Evolutionary conservation across 2,329 filamentous ascomycete genomes (phyloP), one percentile per base, ranked within the genome.

Genomic region (Pseudogymnoascus sp.): DNA sequence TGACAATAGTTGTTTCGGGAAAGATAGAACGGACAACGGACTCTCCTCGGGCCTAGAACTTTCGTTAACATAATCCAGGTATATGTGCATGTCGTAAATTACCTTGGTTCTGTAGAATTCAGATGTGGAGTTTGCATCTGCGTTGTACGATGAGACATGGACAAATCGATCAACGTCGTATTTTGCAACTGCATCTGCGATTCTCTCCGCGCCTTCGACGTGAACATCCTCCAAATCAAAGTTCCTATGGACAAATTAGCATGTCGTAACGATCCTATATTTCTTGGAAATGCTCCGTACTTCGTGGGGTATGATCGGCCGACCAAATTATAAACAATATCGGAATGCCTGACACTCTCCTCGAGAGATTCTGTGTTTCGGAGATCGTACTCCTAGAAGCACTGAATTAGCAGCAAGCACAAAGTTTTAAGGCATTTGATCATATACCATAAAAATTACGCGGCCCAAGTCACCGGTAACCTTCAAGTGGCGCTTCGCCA

Each of bases 131-230:
- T 89, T 81, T 45, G 85, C 82, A 74, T 88, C 80, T 63, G 91
- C 93, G 72, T 93, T 97, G 82, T 95, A 92, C 33, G 92, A 96
- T 8, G 94, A 99, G 69, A 99, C 87, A 70, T 99, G 94, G 67
- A 99, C 92, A 76, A 90, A 99, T 67, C 94, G 87, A 77, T 99
- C 94, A 68, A 97, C 86, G 71, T 99, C 93, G 77, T 99, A 99
- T 78, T 99, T 99, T 71, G 93, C 94, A 60, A 92, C 91, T 60
- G 94, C 92, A 73, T 96, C 91, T 59, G 85, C 90, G 70, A 99
- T 99, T 68, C 94, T 88, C 78, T 95, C 89, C 15, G 89, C 88
- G 65, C 93, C 92, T 74, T 96, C 92, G 39, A 97, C 85, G 71
- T 99, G 92, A 42, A 97, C 92, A 74, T 97, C 93, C 70, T 90